Conservation (phyloP, 106 monocot species). For the Iris macrosiphon region DNA sequence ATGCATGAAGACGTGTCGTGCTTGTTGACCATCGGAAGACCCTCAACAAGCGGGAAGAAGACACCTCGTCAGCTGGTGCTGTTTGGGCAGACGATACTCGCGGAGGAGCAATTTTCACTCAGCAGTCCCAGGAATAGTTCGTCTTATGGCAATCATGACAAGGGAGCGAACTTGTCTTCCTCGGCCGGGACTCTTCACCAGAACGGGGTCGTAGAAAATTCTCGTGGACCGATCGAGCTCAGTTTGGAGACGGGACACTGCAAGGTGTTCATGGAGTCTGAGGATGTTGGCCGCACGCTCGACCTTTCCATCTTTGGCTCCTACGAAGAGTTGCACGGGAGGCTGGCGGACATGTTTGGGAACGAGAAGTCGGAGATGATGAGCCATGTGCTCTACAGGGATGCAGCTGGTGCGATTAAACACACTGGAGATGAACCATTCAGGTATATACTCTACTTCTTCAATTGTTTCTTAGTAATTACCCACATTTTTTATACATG, state of each 20-base stretch:
- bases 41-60: constrained; percentile 22
- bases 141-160: constrained; percentile 32
- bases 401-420: constrained; percentile 46
- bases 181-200: constrained; percentile 24
- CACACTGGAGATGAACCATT: constrained; percentile 66
- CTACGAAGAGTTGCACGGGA: constrained; percentile 53
- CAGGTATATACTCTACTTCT: no score
- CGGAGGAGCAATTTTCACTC: constrained; percentile 40
- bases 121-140: constrained; percentile 36
- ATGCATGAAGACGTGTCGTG: constrained; percentile 42
- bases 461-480: no score
- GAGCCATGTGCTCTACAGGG: constrained; percentile 50
- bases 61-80: constrained; percentile 40
- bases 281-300: constrained; percentile 63
- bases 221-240: constrained; percentile 19
- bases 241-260: constrained; percentile 46
- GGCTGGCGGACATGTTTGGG: constrained; percentile 67
- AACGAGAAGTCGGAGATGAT: constrained; percentile 49
- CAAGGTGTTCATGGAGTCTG: constrained; percentile 73
- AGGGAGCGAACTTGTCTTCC: constrained; percentile 20
- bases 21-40: constrained; percentile 39
- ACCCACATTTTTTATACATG: neutral
- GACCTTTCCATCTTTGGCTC: constrained; percentile 61
- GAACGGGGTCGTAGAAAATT: constrained; percentile 5
- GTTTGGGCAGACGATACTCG: constrained; percentile 64